A percentile compares a stretch with the other conserved stretches of the same genome.
These are phyloP conservation scores for Trichophyton mentagrophytes DNA, from an alignment of 2,329 filamentous ascomycete genomes.

Conservation along the genomic window DNA sequence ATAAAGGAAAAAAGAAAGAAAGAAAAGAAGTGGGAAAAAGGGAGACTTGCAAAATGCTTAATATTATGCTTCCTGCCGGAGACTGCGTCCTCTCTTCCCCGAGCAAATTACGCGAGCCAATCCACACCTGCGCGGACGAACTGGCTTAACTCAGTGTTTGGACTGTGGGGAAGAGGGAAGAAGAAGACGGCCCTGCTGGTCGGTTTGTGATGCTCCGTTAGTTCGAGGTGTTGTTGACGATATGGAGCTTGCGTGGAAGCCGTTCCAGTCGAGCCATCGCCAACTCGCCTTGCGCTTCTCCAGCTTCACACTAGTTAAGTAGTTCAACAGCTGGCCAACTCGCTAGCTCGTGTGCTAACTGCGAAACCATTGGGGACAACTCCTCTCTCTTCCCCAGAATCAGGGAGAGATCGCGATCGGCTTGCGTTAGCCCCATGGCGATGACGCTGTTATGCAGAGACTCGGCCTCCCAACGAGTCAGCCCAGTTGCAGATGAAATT, in stretches of 20 bases:
- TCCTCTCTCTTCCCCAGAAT: neutral
- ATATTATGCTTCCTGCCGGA: slow-evolving; percentile 2
- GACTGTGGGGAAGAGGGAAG: neutral
- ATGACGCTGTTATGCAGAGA: neutral
- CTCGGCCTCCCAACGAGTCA: neutral
- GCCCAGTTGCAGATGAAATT: neutral
- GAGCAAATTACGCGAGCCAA: slow-evolving; percentile 3
- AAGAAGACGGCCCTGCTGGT: neutral
- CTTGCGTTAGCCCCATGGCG: neutral
- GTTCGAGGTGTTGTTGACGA: neutral
- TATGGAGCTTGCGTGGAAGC: neutral
- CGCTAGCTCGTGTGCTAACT: too few relatives aligned
- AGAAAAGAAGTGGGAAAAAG: neutral
- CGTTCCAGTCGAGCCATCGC: neutral
- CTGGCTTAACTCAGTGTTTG: neutral
- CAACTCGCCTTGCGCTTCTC: neutral
- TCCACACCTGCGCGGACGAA: slow-evolving; percentile 1
- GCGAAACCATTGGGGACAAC: neutral
- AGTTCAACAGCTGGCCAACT: too few relatives aligned
- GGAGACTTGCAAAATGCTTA: neutral
- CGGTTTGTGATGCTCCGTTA: neutral
- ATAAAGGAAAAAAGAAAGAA: neutral
- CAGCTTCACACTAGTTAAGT: neutral
- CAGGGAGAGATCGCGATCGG: neutral
- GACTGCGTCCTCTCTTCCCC: neutral